Evolutionary conservation across 1,139 yeast genomes (phyloP).

Genomic region (Taphrina pruni): DNA sequence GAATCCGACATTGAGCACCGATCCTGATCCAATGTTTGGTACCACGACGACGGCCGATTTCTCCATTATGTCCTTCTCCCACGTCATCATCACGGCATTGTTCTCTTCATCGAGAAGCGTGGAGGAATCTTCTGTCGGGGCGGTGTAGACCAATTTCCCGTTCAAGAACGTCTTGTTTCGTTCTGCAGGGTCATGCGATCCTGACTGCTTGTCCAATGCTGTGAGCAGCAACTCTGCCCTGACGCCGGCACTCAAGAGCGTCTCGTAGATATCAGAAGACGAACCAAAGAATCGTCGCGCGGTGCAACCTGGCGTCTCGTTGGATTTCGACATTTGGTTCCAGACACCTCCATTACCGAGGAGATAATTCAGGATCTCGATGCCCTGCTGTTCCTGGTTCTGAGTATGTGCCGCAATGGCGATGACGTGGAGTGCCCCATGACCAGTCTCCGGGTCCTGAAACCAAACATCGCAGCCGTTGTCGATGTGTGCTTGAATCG

Average conservation of each 20-base stretch:
- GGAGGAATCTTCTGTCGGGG: constrained; percentile 63
- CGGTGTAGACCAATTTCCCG: constrained; percentile 71
- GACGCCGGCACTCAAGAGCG: constrained; percentile 84
- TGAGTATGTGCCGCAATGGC: constrained; percentile 16
- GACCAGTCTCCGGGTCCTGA: constrained; percentile 39
- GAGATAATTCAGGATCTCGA: constrained; percentile 15
- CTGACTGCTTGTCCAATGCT: constrained; percentile 58
- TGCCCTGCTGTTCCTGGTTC: constrained; percentile 5
- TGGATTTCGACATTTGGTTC: constrained; percentile 55
- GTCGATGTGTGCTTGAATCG: constrained; percentile 22
- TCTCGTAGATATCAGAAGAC: constrained; percentile 53
- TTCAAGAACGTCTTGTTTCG: constrained; percentile 68
- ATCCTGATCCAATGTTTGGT: constrained; percentile 51
- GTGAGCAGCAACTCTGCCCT: constrained; percentile 83
- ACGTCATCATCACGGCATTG: constrained; percentile 92
- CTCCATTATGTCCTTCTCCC: constrained; percentile 87
- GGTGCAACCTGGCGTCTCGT: constrained; percentile 53
- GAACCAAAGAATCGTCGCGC: constrained; percentile 52
- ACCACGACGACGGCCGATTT: constrained; percentile 76
- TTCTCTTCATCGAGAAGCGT: constrained; percentile 71
- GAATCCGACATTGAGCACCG: constrained; percentile 83
- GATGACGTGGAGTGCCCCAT: constrained; percentile 39
- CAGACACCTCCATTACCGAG: constrained; percentile 42
- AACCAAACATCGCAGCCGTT: constrained; percentile 39
- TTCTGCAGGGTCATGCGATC: constrained; percentile 49